phyloP scores from a whole-genome alignment of 1,139 yeast genomes.

The Geotrichum aggregatum region DNA sequence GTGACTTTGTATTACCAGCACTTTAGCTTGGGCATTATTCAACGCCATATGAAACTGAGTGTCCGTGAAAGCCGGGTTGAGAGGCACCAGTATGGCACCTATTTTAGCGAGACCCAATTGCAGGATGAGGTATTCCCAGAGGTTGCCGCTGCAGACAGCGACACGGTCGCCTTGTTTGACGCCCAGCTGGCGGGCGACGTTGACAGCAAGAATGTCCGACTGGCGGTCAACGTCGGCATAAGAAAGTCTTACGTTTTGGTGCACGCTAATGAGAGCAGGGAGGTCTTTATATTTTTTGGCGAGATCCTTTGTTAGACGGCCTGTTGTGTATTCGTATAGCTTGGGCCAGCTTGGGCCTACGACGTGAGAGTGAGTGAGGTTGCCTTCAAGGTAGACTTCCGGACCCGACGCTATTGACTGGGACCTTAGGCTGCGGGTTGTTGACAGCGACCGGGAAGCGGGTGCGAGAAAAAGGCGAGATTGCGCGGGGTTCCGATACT shows the following conservation, averaged over 20 bases:
- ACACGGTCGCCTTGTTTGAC: constrained; percentile 33
- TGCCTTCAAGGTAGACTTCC: not conserved
- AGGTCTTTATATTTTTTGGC: constrained; percentile 23
- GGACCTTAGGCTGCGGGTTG: not conserved
- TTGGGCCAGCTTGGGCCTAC: constrained; percentile 29
- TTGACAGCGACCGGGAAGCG: not conserved
- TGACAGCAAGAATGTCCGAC: constrained; percentile 28
- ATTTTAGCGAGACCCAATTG: constrained; percentile 35
- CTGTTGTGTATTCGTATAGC: constrained; percentile 27
- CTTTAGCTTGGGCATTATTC: constrained; percentile 29
- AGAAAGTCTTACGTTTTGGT: constrained; percentile 29
- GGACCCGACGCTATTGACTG: not conserved
- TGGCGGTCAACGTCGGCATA: constrained; percentile 30
- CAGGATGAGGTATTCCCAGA: constrained; percentile 36
- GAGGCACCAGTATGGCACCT: constrained; percentile 36
- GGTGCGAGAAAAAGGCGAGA: no score
- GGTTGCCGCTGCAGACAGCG: constrained; percentile 36
- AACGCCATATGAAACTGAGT: constrained; percentile 34
- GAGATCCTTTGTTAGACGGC: constrained; percentile 25
- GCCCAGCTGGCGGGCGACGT: constrained; percentile 26
- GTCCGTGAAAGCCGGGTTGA: constrained; percentile 37
- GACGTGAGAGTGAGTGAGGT: constrained; percentile 23
- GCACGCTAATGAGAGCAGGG: constrained; percentile 33
- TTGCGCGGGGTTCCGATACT: no score
- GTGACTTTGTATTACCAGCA: constrained; percentile 30